phyloP scores from a whole-genome alignment of 108 stramenopile species.

The Nannochloropsis granulata region DNA sequence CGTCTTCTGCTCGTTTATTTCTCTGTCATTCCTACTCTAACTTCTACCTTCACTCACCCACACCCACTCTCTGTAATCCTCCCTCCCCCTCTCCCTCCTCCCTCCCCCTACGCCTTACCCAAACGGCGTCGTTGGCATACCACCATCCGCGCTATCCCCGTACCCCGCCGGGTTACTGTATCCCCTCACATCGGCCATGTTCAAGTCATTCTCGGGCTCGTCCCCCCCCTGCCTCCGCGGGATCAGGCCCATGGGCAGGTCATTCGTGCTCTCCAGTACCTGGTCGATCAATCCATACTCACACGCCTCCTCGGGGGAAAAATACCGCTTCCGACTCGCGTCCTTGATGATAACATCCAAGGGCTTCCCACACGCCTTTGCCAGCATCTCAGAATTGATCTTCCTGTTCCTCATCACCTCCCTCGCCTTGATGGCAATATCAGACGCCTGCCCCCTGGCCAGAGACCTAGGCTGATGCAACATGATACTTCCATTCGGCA shows the following conservation, averaged over 20 bases:
- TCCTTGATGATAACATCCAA: constrained; percentile 68
- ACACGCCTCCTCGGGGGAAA: constrained; percentile 88
- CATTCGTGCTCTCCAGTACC: constrained; percentile 52
- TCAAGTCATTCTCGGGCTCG: constrained; percentile 40
- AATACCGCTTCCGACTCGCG: constrained; percentile 74
- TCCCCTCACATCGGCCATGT: neutral
- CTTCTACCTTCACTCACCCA: neutral
- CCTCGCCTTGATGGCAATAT: constrained; percentile 88
- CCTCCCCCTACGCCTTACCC: neutral
- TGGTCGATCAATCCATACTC: constrained; percentile 90
- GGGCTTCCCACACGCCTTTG: constrained; percentile 72
- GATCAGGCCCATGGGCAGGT: neutral
- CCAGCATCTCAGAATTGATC: constrained; percentile 71
- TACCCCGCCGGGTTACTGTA: neutral
- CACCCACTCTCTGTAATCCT: neutral
- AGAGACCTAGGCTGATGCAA: constrained; percentile 80
- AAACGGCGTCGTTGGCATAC: neutral
- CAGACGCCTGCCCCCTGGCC: constrained; percentile 83
- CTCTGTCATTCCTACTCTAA: no score
- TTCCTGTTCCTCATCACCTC: constrained; percentile 77
- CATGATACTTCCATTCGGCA: constrained; percentile 88
- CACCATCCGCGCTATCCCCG: neutral
- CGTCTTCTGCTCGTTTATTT: no score
- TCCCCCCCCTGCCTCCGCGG: constrained; percentile 5
- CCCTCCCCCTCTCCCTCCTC: neutral